Evolutionary conservation across 2,329 filamentous ascomycete genomes (phyloP).

Genomic region (Colletotrichum liriopes): DNA sequence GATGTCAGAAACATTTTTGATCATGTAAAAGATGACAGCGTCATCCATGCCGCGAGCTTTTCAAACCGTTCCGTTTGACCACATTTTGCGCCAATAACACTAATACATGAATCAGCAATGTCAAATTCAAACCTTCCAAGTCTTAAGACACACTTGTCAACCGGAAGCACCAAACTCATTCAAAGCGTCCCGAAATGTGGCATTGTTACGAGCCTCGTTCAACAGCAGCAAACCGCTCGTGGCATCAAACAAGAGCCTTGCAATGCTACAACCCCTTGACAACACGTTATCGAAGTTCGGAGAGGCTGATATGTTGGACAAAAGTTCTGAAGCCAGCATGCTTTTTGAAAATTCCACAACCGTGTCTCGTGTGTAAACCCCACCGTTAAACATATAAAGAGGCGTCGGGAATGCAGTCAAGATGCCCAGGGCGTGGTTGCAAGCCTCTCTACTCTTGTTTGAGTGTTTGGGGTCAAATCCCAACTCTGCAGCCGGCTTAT

Average conservation of each 20-base stretch:
- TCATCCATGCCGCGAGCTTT: slow-evolving; percentile 39
- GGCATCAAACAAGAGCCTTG: not conserved
- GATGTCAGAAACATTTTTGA: not conserved
- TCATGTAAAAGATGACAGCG: slow-evolving; percentile 41
- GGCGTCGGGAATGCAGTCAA: not conserved
- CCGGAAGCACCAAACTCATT: too few species aligned
- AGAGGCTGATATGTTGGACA: too few species aligned
- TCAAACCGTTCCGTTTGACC: slow-evolving; percentile 24
- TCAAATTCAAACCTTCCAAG: too few species aligned
- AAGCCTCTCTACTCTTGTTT: slow-evolving; percentile 30
- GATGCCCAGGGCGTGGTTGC: slow-evolving; percentile 1
- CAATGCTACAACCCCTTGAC: not conserved
- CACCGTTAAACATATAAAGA: not conserved
- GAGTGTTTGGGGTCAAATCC: slow-evolving; percentile 41
- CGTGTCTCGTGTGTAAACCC: slow-evolving; percentile 44
- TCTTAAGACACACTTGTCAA: too few species aligned
- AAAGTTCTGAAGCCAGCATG: slow-evolving; percentile 45
- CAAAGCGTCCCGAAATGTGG: slow-evolving; percentile 6
- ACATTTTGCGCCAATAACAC: too few species aligned
- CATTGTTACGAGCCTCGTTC: slow-evolving; percentile 1
- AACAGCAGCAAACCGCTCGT: not conserved
- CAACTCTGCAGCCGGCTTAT: not conserved
- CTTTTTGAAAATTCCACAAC: slow-evolving; percentile 45
- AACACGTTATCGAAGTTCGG: not conserved
- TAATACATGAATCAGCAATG: too few species aligned